Percentiles rank a stretch among this genome's conserved stretches.
Evolutionary conservation across 1,139 yeast genomes (phyloP).

Genomic region (Hemisphaericaspora lyxosophila): DNA sequence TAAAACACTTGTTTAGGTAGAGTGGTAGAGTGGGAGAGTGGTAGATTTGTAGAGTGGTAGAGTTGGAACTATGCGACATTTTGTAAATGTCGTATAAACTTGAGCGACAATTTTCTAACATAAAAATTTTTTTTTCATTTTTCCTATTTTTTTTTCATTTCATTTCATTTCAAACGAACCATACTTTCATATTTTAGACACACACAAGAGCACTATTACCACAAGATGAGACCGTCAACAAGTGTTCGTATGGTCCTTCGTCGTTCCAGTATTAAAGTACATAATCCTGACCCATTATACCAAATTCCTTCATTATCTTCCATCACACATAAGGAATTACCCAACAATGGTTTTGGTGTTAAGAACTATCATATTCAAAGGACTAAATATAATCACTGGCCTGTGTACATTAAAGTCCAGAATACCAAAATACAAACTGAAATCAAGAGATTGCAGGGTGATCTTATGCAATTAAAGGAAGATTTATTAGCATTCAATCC

Average conservation of each 20-base stretch:
- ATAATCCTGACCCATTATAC: constrained; percentile 6
- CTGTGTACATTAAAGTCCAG: constrained; percentile 62
- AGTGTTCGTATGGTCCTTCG: constrained; percentile 4
- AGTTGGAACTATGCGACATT: constrained; percentile 14
- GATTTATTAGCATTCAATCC: constrained; percentile 55
- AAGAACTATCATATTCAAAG: constrained; percentile 51
- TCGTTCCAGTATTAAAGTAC: not conserved
- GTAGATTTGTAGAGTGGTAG: not conserved
- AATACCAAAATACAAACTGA: constrained; percentile 60
- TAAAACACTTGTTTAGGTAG: no score
- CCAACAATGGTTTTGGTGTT: constrained; percentile 43
- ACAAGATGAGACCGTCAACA: constrained; percentile 22
- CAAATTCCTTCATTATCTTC: constrained; percentile 7
- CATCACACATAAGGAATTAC: constrained; percentile 8
- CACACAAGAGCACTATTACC: no score
- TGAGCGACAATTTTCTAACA: not conserved
- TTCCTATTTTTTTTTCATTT: no score
- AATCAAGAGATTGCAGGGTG: constrained; percentile 64
- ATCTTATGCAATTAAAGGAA: constrained; percentile 53
- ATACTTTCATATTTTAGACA: not conserved
- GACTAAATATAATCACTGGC: constrained; percentile 62
- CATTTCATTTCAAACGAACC: not conserved
- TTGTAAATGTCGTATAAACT: not conserved
- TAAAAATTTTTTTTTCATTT: constrained; percentile 2
- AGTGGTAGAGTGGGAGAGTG: constrained; percentile 1